Conservation (phyloP, 306 rosid genomes). For the Carpinus viminea region DNA sequence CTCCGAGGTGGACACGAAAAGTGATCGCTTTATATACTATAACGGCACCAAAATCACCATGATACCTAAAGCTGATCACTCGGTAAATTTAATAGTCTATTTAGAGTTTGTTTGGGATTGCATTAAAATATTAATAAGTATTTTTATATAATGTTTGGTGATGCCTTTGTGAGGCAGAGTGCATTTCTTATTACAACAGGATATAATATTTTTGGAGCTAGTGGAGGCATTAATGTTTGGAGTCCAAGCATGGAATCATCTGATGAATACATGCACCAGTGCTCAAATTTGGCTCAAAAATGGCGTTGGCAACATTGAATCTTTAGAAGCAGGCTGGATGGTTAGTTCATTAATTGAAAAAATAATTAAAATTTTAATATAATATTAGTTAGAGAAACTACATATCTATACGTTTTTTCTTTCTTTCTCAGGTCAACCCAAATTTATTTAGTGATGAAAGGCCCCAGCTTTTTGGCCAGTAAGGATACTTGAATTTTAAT, state of each 20-base stretch:
- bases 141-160: background rate
- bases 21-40: background rate
- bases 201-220: constrained; percentile 53
- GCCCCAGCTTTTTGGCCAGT: constrained; percentile 60
- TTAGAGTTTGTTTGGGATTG: no score
- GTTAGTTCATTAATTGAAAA: constrained; percentile 24
- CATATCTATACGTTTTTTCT: background rate
- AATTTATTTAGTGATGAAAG: constrained; percentile 50
- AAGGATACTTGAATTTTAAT: constrained; percentile 21
- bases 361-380: background rate
- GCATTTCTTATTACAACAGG: constrained; percentile 44
- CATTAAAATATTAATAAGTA: no score
- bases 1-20: background rate
- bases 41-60: background rate
- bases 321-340: constrained; percentile 70
- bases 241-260: constrained; percentile 49
- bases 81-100: constrained; percentile 33
- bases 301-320: constrained; percentile 48
- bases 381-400: no score
- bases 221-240: constrained; percentile 61
- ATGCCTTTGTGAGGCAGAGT: constrained; percentile 32
- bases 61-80: constrained; percentile 29
- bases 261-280: constrained; percentile 59
- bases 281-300: constrained; percentile 60
- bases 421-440: constrained; percentile 51